Evolutionary conservation across 768 basidiomycete species (phyloP), one percentile per base, ranked within the genome.

Genomic region (Leccinum ochraceum): DNA sequence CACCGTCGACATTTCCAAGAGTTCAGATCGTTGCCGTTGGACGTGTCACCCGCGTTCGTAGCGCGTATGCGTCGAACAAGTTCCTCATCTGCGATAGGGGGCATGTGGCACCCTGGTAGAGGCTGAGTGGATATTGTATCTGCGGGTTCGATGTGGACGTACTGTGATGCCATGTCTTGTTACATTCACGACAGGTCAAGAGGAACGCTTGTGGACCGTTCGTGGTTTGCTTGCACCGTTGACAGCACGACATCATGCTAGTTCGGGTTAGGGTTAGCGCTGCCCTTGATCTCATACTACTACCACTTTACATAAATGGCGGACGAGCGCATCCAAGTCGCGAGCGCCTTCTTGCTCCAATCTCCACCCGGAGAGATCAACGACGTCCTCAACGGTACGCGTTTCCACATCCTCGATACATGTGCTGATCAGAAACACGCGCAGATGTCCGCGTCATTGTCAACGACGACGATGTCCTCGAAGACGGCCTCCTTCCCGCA

Each of bases 291-390:
- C 28, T 26, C 26, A 24, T 30, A 30, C 30, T 28, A 28, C 28
- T 36, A 26, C 26, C 26, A 28, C 49, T 13, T 22, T 30, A 30
- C 30, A 30, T 14, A 26, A 51, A 16, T 28, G 17, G 82, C 85
- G 63, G 72, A 78, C 56, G 86, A 89, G 69, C 85, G 88, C 30
- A 85, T 92, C 51, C 78, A 85, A 68, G 82, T 83, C 8, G 95
- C 90, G 24, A 87, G 90, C 26, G 80, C 80, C 34, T 92, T 97
- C 68, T 79, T 98, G 32, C 81, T 92, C 1, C 95, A 97, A 72
- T 87, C 93, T 1, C 95, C 95, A 26, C 95, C 95, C 1, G 95
- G 95, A 50, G 92, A 98, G 79, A 94, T 98, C 65, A 97, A 96
- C 74, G 95, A 98, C 77, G 95, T 97, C 17, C 80, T 98, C 57